A percentile compares a stretch with the other conserved stretches of the same genome.
These are phyloP conservation scores for Neltuma alba DNA, from an alignment of 306 rosid species.

Conservation along the genomic window DNA sequence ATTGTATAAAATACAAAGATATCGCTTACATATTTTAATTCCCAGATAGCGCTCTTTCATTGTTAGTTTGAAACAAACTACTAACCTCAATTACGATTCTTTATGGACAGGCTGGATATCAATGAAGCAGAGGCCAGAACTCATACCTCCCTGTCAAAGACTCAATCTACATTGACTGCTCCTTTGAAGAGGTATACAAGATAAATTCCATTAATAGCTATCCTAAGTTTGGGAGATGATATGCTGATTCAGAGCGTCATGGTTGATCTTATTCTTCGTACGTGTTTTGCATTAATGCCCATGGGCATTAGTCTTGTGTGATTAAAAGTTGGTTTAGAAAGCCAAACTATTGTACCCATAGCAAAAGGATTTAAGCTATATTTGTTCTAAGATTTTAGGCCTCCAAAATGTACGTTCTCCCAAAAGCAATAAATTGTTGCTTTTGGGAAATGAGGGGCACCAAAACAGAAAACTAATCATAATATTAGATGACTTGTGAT, in stretches of 20 bases:
- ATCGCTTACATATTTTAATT: background rate
- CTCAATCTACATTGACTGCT: constrained; percentile 55
- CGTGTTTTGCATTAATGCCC: background rate
- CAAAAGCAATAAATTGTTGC: background rate
- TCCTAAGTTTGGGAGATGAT: constrained; percentile 3
- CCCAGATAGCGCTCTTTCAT: background rate
- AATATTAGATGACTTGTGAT: background rate
- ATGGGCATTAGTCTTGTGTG: background rate
- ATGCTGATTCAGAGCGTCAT: constrained; percentile 5
- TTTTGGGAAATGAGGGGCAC: background rate
- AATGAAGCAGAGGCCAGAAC: constrained; percentile 44
- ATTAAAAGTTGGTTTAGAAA: constrained; percentile 18
- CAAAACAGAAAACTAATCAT: background rate
- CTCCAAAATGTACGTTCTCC: background rate
- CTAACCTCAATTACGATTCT: constrained; percentile 38
- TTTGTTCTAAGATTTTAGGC: background rate
- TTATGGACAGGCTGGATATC: constrained; percentile 53
- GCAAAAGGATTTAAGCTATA: background rate
- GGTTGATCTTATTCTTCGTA: background rate
- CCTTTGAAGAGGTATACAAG: constrained; percentile 71
- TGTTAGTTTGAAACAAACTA: constrained; percentile 26
- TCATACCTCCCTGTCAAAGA: constrained; percentile 44
- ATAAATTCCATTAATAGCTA: constrained; percentile 1
- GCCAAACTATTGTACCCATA: background rate
- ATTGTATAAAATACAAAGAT: constrained; percentile 6